Base-by-base conservation (phyloP, 2,329 filamentous ascomycete species). In the Dactylonectria estremocensis region DNA sequence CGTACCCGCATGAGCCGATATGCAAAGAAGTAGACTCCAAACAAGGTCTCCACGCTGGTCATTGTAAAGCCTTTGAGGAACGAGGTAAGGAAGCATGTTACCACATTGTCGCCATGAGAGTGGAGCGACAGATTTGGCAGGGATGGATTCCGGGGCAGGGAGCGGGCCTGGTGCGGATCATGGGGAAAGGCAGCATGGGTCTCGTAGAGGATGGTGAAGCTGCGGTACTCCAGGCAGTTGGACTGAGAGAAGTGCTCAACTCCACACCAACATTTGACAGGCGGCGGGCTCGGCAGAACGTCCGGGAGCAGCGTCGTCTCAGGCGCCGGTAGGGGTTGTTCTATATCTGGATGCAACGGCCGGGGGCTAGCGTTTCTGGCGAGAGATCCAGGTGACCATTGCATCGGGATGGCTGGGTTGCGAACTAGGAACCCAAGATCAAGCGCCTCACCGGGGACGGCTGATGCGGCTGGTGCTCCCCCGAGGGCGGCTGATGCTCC, bases 181-280 rank as follows among this genome's bases (percentile, higher is more conserved):
- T 72, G 64, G 59, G 69, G 67, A 37, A 76, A 67, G 7, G 73
- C 63, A 53, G 69, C 68, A 67, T 75, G 72, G 35, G 67, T 68
- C 66, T 75, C 69, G 60, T 76, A 76, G 22, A 77, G 67, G 11
- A 76, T 72, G 24, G 72, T 71, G 43, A 74, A 67, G 65, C 69
- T 75, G 52, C 68, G 71, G 55, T 74, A 71, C 53, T 77, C 75
- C 5, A 76, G 57, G 37, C 73, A 76, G 33, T 77, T 69, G 10
- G 66, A 66, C 20, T 65, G 70, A 13, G 69, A 69, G 33, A 61
- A 64, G 52, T 77, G 75, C 66, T 69, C 68, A n/a, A 70, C 67
- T 62, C 75, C 75, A 40, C 75, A 77, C 55, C 73, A 73, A 56
- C 75, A 77, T 31, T 76, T 69, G 14, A 76, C 69, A 28, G 67